Evolutionary conservation across 208 protist species (phyloP), one percentile per base, ranked within the genome.

Genomic region (Trichomonas vaginalis): DNA sequence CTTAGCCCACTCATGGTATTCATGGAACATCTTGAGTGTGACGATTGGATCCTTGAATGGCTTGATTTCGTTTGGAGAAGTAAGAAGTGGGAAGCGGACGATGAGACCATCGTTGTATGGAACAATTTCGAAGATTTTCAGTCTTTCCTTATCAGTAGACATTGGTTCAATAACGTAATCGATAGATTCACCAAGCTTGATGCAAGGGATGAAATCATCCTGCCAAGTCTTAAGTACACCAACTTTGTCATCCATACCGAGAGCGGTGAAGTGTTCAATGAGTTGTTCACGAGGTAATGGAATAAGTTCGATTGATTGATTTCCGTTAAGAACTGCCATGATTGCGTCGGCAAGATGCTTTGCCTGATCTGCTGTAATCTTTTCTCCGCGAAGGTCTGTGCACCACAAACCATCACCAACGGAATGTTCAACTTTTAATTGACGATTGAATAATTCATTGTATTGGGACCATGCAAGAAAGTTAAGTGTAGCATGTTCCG

Each of bases 151-250:
- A 27, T 92, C 27, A 51, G 86, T 92, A 39, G 86, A 51, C 86
- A 92, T 92, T 92, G 23, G 23, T 51, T 92, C 27, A 39, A 92
- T 17, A 42, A 45, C 37, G 45, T 92, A 92, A 51, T 92, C 86
- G 15, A 92, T 35, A 17, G 27, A 92, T 51, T 92, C 86, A 21
- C 86, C 86, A 32, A 42, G 51, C 15, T 42, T 23, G 35, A 92
- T 92, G 45, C 86, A 92, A 35, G 86, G 40, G 45, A 92, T 92
- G n/a, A 48, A 51, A 51, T 92, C 86, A 56, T 92, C 86, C 17
- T 51, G 40, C 86, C 86, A 92, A 17, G 86, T 51, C 37, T 92
- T 92, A 0, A 92, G 17, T 39, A 92, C 40, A 51, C 86, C 86
- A 39, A 92, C 17, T 47, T 92, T 92, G 35, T 92, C 86, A 17